Percentiles rank a stretch among this genome's conserved stretches.
Evolutionary conservation across 306 rosid genomes (phyloP).

Genomic region (Albizia julibrissin): DNA sequence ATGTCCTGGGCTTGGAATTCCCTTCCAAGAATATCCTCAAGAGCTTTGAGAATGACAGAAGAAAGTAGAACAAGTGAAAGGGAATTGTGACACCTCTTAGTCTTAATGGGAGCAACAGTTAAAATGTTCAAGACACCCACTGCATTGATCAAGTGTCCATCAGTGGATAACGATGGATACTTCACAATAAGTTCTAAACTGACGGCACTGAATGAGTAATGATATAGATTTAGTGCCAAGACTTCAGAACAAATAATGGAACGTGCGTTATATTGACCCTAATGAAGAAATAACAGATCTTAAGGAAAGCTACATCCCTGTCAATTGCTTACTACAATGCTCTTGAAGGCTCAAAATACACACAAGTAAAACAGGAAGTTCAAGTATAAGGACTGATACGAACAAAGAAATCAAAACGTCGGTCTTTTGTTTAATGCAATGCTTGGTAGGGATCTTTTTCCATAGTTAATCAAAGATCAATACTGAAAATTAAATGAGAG

Average conservation of each 20-base stretch:
- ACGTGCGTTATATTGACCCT: background rate
- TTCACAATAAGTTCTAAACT: background rate
- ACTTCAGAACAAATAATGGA: background rate
- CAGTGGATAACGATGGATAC: background rate
- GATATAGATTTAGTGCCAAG: background rate
- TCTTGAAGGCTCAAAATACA: background rate
- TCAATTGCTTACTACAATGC: background rate
- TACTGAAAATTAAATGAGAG: constrained; percentile 24
- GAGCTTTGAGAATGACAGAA: background rate
- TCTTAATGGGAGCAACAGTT: background rate
- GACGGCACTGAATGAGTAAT: background rate
- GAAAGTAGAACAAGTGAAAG: background rate
- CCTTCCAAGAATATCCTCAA: background rate
- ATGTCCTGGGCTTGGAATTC: background rate
- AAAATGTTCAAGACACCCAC: background rate
- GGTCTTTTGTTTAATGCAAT: constrained; percentile 25
- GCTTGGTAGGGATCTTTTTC: constrained; percentile 1
- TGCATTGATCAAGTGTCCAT: background rate
- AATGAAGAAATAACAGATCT: background rate
- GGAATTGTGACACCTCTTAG: background rate
- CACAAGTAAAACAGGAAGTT: background rate
- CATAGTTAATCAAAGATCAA: constrained; percentile 8
- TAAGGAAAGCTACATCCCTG: background rate
- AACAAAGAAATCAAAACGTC: constrained; percentile 7
- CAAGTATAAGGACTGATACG: background rate